Percentiles rank a stretch among this genome's conserved stretches.
Evolutionary conservation across 1,139 yeast species (phyloP).

Genomic region (Lodderomyces elongisporus): DNA sequence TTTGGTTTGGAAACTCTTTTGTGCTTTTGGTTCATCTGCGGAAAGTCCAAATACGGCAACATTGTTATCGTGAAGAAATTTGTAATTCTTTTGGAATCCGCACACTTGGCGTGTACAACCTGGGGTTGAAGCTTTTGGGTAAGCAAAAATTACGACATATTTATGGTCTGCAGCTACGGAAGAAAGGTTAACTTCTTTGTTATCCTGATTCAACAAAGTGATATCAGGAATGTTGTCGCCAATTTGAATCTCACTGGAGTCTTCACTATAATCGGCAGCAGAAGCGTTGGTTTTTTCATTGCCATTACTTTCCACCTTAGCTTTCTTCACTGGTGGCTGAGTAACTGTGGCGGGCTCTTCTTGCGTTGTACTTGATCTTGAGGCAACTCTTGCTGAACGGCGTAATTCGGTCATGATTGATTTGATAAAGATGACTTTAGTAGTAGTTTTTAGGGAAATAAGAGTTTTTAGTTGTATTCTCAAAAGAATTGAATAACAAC

Average conservation of each 20-base stretch:
- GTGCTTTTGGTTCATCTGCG: slow-evolving; percentile 71
- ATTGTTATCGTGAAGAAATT: slow-evolving; percentile 48
- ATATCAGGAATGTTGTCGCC: slow-evolving; percentile 73
- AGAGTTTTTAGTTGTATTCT: no score
- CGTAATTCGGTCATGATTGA: slow-evolving; percentile 45
- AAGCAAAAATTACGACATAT: slow-evolving; percentile 64
- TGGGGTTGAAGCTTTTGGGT: slow-evolving; percentile 92
- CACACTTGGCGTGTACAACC: slow-evolving; percentile 93
- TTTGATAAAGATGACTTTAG: no score
- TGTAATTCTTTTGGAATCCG: slow-evolving; percentile 71
- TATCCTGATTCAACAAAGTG: slow-evolving; percentile 62
- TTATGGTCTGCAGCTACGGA: slow-evolving; percentile 45
- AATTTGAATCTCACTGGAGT: slow-evolving; percentile 33
- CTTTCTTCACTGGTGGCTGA: slow-evolving; percentile 19
- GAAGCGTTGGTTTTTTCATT: neutral
- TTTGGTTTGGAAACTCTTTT: slow-evolving; percentile 67
- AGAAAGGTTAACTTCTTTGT: slow-evolving; percentile 47
- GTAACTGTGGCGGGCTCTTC: slow-evolving; percentile 10
- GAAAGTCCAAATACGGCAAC: slow-evolving; percentile 61
- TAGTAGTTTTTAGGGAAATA: no score
- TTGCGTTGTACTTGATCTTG: slow-evolving; percentile 14
- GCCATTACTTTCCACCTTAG: slow-evolving; percentile 10
- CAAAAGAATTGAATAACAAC: no score
- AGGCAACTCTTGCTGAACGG: slow-evolving; percentile 47
- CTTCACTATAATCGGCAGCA: neutral